A percentile compares a stretch with the other conserved stretches of the same genome.
Conservation (phyloP, 192 early-diverging fungal genomes). For the Tieghemiomyces parasiticus region DNA sequence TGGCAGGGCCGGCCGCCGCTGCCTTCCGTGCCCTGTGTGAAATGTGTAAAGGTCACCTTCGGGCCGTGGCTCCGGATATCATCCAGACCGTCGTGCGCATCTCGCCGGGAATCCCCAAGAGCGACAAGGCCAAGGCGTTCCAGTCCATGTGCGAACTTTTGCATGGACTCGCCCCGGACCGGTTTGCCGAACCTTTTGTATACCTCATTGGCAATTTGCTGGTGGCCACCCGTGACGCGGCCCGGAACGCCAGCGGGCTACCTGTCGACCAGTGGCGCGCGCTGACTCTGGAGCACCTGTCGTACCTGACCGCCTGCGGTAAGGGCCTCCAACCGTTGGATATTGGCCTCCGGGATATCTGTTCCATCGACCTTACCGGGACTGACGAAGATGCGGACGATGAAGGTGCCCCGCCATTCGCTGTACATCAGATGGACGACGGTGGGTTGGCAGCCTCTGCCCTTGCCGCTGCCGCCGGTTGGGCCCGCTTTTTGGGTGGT, state of each 20-base stretch:
- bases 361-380: neutral
- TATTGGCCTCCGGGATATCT: neutral
- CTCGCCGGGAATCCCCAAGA: neutral
- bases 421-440: neutral
- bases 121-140: constrained; percentile 2
- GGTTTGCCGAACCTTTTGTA: neutral
- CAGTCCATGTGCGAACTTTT: neutral
- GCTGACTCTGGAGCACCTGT: neutral
- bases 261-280: neutral
- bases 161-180: neutral
- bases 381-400: neutral
- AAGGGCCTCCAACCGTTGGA: neutral
- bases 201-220: neutral
- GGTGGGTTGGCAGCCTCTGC: neutral
- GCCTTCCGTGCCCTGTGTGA: constrained; percentile 8
- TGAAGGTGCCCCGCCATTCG: neutral
- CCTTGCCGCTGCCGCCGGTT: neutral
- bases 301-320: constrained; percentile 1
- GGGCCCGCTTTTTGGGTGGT: neutral
- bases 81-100: neutral
- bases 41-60: neutral
- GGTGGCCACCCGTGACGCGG: neutral
- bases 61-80: neutral
- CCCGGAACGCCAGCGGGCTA: neutral
- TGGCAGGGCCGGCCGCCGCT: neutral